Evolutionary conservation across 129 eudicot genomes (phyloP), one percentile per base, ranked within the genome.

Genomic region (Arctium minus): DNA sequence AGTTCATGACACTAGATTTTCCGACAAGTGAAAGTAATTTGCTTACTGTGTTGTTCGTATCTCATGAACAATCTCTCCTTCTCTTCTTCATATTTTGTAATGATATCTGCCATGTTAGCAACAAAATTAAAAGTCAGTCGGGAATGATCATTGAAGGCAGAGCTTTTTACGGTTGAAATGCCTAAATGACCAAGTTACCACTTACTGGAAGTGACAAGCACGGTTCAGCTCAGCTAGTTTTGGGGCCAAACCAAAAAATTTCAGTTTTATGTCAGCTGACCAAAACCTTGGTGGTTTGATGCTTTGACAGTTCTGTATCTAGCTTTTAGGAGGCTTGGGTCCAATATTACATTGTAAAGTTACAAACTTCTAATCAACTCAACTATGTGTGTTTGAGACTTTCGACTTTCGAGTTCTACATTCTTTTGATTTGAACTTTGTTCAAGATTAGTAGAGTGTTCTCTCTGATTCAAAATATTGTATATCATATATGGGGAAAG

Each of bases 41-140:
- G 70, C 97, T 93, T 79, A 96, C 99, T 90, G 85, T 88, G 91
- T 84, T 96, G 98, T 84, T 96, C 98, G 31, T 96, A 93, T 86
- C 97, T 93, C 50, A 39, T 68, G 85, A 87, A 88, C 64, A 96
- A 67, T 83, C 81, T 90, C 72, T 90, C 99, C 89, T 90, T 96
- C 87, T 96, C 99, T 71, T 93, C 96, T 88, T 96, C 98, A 56
- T 90, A 90, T 77, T 91, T 96, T 84, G 97, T 84, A 80, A 93
- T 80, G 17, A 86, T 82, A 75, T 93, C 99, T 96, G 92, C 62
- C 40, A 73, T 39, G 65, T 80, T 71, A 74, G 31, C 82, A 76
- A 42, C 78, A 76, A 73, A 53, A n/a, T 32, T 18, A 39, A 81
- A 78, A 31, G 42, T 77, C 67, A 31, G 42, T 77, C 67, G 33